Evolutionary conservation across 2,329 filamentous ascomycete genomes (phyloP).

Genomic region (Cladosporium sp.): DNA sequence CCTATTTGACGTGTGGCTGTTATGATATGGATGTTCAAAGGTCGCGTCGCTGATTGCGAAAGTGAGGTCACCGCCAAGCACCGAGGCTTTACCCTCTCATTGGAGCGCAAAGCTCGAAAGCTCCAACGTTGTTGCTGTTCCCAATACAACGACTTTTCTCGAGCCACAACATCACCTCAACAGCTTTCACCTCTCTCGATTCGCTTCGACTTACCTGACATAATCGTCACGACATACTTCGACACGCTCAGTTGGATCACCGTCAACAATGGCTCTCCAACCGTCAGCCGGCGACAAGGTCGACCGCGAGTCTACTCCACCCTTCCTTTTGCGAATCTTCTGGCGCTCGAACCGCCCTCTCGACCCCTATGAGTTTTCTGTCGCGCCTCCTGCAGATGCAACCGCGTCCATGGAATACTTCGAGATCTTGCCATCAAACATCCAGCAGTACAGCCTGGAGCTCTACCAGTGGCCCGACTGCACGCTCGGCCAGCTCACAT

Average conservation of each 20-base stretch:
- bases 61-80: slow-evolving; percentile 11
- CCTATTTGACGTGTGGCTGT: too few relatives aligned
- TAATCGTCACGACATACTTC: neutral
- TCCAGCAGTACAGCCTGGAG: slow-evolving; percentile 46
- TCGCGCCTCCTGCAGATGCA: slow-evolving; percentile 38
- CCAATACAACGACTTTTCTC: neutral
- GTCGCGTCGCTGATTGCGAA: neutral
- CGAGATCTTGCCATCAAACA: slow-evolving; percentile 53
- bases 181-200: neutral
- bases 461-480: slow-evolving; percentile 84
- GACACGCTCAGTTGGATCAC: neutral
- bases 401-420: slow-evolving; percentile 28
- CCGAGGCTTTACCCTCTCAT: slow-evolving; percentile 5
- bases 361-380: slow-evolving; percentile 64
- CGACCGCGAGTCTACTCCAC: slow-evolving; percentile 65
- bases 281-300: slow-evolving; percentile 38
- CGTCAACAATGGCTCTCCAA: slow-evolving; percentile 28
- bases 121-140: slow-evolving; percentile 3
- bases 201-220: neutral
- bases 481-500: slow-evolving; percentile 72
- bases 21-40: neutral
- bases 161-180: neutral
- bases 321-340: slow-evolving; percentile 81
- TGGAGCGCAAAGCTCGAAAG: slow-evolving; percentile 11
- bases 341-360: slow-evolving; percentile 70